Conservation (phyloP, 2,329 filamentous ascomycete species). For the Fusarium stilboides region DNA sequence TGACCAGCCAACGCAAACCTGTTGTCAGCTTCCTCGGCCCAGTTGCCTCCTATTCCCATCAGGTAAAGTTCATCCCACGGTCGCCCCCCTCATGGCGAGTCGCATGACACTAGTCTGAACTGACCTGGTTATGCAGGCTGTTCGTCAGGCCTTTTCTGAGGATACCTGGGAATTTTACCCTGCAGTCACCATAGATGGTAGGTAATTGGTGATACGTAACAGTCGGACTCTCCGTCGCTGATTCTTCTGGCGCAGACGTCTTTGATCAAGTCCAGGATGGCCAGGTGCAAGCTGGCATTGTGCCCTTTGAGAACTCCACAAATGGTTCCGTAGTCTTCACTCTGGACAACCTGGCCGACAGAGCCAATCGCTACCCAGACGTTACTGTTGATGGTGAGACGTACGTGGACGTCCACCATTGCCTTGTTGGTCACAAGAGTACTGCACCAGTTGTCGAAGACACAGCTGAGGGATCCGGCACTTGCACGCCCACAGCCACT, state of each 20-base stretch:
- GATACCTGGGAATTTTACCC: constrained; percentile 65
- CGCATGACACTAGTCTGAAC: constrained; percentile 39
- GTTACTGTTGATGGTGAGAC: constrained; percentile 86
- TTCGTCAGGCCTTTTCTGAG: constrained; percentile 64
- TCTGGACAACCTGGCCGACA: constrained; percentile 88
- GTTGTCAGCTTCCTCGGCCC: constrained; percentile 67
- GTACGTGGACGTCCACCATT: constrained; percentile 92
- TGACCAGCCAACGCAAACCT: constrained; percentile 54
- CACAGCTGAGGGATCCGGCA: constrained; percentile 57
- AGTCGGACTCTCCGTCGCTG: constrained; percentile 13
- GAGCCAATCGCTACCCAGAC: constrained; percentile 73
- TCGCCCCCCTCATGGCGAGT: constrained; percentile 19
- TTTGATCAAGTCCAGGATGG: constrained; percentile 83
- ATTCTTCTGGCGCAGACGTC: constrained; percentile 70
- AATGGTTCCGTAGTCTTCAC: constrained; percentile 94
- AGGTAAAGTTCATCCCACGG: constrained; percentile 56
- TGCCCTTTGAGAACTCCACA: constrained; percentile 96
- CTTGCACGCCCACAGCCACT: constrained; percentile 65
- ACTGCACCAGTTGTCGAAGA: constrained; percentile 50
- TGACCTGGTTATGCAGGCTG: constrained; percentile 57
- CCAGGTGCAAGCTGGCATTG: constrained; percentile 79
- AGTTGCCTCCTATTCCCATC: constrained; percentile 65
- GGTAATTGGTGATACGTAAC: constrained; percentile 30
- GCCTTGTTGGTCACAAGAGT: constrained; percentile 74
- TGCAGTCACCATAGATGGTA: constrained; percentile 66